These are phyloP conservation scores for Rozella allomycis DNA, from an alignment of 371 early-diverging fungal genomes.

Conservation along the genomic window DNA sequence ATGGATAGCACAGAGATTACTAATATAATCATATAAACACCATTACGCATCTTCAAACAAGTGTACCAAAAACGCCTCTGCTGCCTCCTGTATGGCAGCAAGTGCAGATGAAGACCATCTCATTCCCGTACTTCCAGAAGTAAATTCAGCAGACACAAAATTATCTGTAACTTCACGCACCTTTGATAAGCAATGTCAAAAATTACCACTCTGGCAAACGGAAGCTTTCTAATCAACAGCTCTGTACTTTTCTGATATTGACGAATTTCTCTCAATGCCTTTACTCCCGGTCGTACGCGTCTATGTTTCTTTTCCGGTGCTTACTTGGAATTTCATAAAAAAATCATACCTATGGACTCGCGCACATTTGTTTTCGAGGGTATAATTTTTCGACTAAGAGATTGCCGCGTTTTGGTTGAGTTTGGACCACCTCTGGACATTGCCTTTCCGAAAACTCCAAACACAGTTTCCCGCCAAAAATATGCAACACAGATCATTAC, in stretches of 20 bases:
- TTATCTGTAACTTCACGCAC: constrained; percentile 89
- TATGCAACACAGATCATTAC: no score
- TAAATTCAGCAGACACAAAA: constrained; percentile 17
- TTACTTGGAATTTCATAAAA: no score
- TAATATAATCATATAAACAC: no score
- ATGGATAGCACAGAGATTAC: constrained; percentile 96
- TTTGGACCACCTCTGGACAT: no score
- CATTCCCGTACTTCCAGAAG: no score
- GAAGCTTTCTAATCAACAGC: constrained; percentile 89
- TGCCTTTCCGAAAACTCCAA: no score
- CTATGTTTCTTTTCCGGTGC: not conserved
- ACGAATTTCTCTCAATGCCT: constrained; percentile 86
- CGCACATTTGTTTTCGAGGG: no score
- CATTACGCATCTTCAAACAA: constrained; percentile 82
- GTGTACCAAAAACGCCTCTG: constrained; percentile 65
- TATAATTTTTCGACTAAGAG: no score
- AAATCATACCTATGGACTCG: no score
- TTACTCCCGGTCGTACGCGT: constrained; percentile 15
- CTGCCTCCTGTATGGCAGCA: constrained; percentile 67
- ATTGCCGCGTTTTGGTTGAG: no score
- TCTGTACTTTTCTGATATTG: constrained; percentile 96
- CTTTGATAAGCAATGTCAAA: constrained; percentile 8
- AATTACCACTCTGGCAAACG: constrained; percentile 62
- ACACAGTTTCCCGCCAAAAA: no score
- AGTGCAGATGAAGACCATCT: constrained; percentile 67